Conservation (phyloP, 2,329 filamentous ascomycete species). For the Emmonsia crescens region DNA sequence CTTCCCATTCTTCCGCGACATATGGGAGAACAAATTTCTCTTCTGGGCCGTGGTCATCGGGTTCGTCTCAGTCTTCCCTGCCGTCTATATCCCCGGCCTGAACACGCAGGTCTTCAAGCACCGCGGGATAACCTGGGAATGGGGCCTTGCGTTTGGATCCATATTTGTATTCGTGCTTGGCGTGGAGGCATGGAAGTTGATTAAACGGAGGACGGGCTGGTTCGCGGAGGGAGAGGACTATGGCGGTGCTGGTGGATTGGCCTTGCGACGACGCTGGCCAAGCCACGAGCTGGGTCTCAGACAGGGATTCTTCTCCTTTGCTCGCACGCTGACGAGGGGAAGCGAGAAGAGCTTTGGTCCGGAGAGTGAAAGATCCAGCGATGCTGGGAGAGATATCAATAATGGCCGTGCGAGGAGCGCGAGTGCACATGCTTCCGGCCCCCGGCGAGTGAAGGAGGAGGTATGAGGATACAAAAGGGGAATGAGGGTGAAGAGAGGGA, state of each 20-base stretch:
- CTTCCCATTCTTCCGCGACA: conserved; percentile 31
- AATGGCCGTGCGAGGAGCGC: neutral
- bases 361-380: conserved; percentile 7
- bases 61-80: conserved; percentile 41
- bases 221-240: conserved; percentile 22
- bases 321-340: conserved; percentile 19
- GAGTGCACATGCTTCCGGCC: neutral
- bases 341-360: conserved; percentile 17
- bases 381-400: neutral
- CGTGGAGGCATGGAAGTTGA: conserved; percentile 50
- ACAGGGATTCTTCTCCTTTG: conserved; percentile 25
- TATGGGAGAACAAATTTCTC: conserved; percentile 41
- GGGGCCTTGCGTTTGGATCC: conserved; percentile 48
- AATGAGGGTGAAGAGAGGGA: neutral
- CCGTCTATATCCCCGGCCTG: conserved; percentile 50
- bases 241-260: conserved; percentile 15
- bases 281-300: conserved; percentile 18
- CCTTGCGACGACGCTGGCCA: conserved; percentile 15
- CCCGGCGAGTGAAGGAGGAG: conserved; percentile 1
- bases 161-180: conserved; percentile 47
- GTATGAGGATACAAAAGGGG: neutral
- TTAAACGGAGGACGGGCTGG: conserved; percentile 36
- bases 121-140: conserved; percentile 51
- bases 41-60: conserved; percentile 40
- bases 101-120: conserved; percentile 52